A percentile compares a stretch with the other conserved stretches of the same genome.
Evolutionary conservation across 176 grass and related monocot genomes (phyloP).

Genomic region (Chrysopogon serrulatus): DNA sequence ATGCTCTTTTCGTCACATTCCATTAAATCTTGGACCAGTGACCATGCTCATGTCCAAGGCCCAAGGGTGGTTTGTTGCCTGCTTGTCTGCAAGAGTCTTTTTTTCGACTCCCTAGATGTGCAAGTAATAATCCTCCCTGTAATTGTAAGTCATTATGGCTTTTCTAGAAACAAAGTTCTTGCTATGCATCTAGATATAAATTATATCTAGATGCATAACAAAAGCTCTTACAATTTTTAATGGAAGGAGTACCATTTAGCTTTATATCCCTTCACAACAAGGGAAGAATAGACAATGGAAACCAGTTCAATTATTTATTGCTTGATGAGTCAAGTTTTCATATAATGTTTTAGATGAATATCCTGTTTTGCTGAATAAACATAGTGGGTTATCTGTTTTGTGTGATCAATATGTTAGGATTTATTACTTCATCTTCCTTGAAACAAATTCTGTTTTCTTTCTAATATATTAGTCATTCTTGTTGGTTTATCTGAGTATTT

Average conservation of each 20-base stretch:
- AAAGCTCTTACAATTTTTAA: too few relatives aligned
- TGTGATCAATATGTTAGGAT: background rate
- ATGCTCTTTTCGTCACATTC: background rate
- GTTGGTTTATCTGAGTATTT: background rate
- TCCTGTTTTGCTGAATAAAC: background rate
- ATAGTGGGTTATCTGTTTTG: background rate
- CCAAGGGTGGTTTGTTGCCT: background rate
- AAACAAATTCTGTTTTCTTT: background rate
- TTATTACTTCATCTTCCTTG: background rate
- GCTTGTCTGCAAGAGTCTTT: background rate
- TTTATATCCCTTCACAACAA: background rate
- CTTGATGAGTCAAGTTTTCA: background rate
- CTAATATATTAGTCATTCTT: background rate
- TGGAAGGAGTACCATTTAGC: background rate
- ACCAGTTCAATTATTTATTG: background rate
- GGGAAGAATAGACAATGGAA: background rate
- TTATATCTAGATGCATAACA: too few relatives aligned
- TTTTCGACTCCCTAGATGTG: background rate
- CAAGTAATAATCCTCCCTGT: too few relatives aligned
- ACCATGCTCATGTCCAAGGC: background rate
- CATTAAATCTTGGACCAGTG: background rate
- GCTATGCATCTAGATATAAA: too few relatives aligned
- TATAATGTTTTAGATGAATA: background rate
- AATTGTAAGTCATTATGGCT: too few relatives aligned
- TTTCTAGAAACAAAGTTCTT: too few relatives aligned